Evolutionary conservation across 2,329 filamentous ascomycete genomes (phyloP), one percentile per base, ranked within the genome.

Genomic region (Trichophyton equinum): DNA sequence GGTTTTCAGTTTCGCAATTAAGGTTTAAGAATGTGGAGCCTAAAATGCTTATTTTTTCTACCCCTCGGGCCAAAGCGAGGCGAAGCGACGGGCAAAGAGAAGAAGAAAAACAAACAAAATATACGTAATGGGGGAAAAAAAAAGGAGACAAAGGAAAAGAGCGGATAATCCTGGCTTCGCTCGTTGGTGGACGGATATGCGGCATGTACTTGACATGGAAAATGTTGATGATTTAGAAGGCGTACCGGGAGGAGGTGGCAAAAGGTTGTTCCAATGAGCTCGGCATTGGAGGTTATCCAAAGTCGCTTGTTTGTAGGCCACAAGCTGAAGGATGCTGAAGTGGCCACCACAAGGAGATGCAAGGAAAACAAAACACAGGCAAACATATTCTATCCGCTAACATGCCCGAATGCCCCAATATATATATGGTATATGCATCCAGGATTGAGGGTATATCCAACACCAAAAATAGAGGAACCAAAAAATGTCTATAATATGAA

Each of bases 21-120:
- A 47, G 38, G 60, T 61, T 59, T 49, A 59, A 13, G 42, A 25
- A 36, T 59, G 42, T 46, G 33, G 33, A 27, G 22, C 22, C 30
- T 46, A 59, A 49, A n/a, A 47, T 13, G 33, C 44, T 59, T 53
- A 53, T 53, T 53, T 47, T 27, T 44, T 44, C 1, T 18, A 18
- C 15, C 38, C n/a, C 56, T 46, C 47, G 57, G 60, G 25, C 38
- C 38, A 56, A 30, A 30, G 20, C 38, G 33, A 46, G 3, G 30
- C 49, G 49, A 57, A 44, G 40, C 4, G n/a, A 44, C 7, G 40
- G 40, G n/a, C 33, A 57, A 36, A 8, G 20, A 33, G 25, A 18
- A 33, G 27, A 13, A 3, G 40, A 13, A 44, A 18, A 56, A 55
- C 9, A 38, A 20, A 42, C 38, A 46, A 30, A 38, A 38, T 9